These are phyloP conservation scores for Gelatoporia subvermispora DNA, from an alignment of 768 basidiomycete genomes.

Conservation along the genomic window DNA sequence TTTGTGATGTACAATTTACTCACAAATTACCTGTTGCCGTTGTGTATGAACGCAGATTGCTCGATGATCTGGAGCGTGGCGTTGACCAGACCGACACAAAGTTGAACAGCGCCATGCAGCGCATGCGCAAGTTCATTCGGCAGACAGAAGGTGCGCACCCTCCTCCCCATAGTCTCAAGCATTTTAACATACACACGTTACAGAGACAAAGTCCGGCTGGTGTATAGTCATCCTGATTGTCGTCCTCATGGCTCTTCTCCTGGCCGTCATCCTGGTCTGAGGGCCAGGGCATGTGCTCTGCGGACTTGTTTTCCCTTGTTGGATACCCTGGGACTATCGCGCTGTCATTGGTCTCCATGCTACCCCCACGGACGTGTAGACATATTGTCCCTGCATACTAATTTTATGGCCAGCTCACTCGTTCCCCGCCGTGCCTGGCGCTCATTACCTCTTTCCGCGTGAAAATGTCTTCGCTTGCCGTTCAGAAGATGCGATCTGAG, in stretches of 20 bases:
- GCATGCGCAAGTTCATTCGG: constrained; percentile 79
- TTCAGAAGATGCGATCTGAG: too few species aligned
- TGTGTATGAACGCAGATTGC: constrained; percentile 47
- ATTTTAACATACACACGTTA: not conserved
- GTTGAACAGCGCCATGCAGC: constrained; percentile 60
- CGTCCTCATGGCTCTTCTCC: constrained; percentile 68
- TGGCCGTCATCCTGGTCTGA: constrained; percentile 75
- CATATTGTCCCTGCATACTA: too few species aligned
- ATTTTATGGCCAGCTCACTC: too few species aligned
- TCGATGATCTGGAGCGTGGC: constrained; percentile 79
- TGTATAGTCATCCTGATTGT: constrained; percentile 83
- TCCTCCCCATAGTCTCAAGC: not conserved
- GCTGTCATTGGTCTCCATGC: too few species aligned
- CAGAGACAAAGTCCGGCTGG: constrained; percentile 87
- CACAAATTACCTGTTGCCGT: not conserved
- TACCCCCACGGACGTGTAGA: too few species aligned
- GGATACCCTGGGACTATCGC: too few species aligned
- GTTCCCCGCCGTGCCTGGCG: too few species aligned
- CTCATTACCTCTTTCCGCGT: too few species aligned
- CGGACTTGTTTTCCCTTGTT: too few species aligned
- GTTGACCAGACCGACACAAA: constrained; percentile 67
- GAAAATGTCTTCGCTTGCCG: too few species aligned
- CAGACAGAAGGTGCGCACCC: constrained; percentile 66
- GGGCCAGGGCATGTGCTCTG: not conserved
- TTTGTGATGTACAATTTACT: not conserved